Conservation (phyloP, 2,329 filamentous ascomycete genomes). For the Diaporthe caulivora region DNA sequence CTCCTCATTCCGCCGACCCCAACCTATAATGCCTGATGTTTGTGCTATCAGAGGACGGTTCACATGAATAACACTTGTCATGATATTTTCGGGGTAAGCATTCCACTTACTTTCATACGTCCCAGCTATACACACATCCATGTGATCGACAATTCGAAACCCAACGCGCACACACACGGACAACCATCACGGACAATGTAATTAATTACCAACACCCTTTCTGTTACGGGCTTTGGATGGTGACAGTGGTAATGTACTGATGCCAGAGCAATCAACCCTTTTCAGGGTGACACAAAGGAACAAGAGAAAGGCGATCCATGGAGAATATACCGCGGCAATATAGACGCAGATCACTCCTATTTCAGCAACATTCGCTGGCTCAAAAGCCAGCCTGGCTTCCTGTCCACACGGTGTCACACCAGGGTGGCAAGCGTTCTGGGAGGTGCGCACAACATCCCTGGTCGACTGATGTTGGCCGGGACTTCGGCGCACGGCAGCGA, state of each 20-base stretch:
- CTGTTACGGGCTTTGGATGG: background rate
- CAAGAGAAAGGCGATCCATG: background rate
- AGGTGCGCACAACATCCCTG: background rate
- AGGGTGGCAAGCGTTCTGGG: constrained; percentile 18
- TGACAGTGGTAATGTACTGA: background rate
- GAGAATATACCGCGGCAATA: background rate
- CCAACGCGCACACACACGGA: background rate
- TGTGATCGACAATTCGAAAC: constrained; percentile 7
- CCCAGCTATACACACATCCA: background rate
- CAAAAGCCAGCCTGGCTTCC: background rate
- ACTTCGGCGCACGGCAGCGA: constrained; percentile 16
- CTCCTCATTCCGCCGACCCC: background rate
- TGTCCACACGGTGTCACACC: background rate
- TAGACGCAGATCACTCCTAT: background rate
- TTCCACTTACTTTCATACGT: background rate
- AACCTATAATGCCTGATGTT: background rate
- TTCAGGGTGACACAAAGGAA: background rate
- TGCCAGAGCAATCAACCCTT: background rate
- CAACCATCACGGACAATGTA: background rate
- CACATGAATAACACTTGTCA: background rate
- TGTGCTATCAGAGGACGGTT: background rate
- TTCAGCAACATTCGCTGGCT: background rate
- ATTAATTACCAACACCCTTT: background rate
- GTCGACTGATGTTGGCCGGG: background rate
- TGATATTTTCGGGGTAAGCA: background rate